Percentiles rank a stretch among this genome's conserved stretches.
Evolutionary conservation across 495 filamentous ascomycete species (phyloP).

Genomic region (Xylaria longipes): DNA sequence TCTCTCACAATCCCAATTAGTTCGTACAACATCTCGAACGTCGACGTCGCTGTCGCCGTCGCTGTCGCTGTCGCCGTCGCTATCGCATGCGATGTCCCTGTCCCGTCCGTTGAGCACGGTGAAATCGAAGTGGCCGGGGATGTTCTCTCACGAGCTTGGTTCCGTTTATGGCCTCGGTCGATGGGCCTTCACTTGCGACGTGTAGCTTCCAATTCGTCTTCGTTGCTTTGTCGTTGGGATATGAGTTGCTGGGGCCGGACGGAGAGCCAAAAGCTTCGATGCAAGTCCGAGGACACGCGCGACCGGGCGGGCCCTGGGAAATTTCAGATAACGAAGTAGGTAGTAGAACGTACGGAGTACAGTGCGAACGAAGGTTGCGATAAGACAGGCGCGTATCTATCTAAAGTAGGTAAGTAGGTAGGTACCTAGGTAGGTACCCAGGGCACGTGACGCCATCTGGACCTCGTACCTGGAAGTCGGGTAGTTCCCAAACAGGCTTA

Average conservation of each 20-base stretch:
- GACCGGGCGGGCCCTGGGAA: neutral
- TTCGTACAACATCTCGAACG: conserved; percentile 87
- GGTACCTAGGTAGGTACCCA: neutral
- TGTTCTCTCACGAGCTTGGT: neutral
- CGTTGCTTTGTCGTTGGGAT: neutral
- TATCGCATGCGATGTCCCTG: neutral
- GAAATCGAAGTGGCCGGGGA: neutral
- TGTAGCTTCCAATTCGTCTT: neutral
- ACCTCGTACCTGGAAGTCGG: too few relatives aligned
- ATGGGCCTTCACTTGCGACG: neutral
- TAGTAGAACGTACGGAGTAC: too few relatives aligned
- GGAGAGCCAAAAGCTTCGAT: too few relatives aligned
- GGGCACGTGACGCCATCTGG: neutral
- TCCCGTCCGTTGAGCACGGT: neutral
- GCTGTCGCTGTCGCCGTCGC: neutral
- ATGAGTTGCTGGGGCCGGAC: neutral
- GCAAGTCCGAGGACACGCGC: too few relatives aligned
- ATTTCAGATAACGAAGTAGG: neutral
- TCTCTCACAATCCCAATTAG: conserved; percentile 87
- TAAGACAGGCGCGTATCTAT: neutral
- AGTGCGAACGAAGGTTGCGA: neutral
- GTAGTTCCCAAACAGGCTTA: neutral
- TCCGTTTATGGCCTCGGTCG: neutral
- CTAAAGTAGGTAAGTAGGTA: too few relatives aligned
- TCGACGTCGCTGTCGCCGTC: neutral